phyloP scores from a whole-genome alignment of 2,329 filamentous ascomycete genomes.

The Setomelanomma holmii region DNA sequence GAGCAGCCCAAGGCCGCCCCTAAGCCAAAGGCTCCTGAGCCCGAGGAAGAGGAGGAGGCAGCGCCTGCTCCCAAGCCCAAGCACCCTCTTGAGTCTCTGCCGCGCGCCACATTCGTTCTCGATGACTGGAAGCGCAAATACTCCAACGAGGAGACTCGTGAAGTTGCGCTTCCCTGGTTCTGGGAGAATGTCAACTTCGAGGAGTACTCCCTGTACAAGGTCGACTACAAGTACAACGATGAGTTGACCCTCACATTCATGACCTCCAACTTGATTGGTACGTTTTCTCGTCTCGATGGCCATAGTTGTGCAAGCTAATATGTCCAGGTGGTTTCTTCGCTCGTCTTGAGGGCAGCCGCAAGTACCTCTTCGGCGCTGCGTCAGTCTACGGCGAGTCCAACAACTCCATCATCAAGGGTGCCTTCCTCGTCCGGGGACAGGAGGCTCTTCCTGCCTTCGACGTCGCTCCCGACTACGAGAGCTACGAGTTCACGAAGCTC shows the following conservation, averaged over 20 bases:
- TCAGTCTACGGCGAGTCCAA: conserved; percentile 91
- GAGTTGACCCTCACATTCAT: conserved; percentile 98
- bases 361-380: conserved; percentile 92
- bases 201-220: conserved; percentile 94
- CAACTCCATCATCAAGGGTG: conserved; percentile 89
- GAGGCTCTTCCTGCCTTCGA: conserved; percentile 87
- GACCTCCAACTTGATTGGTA: conserved; percentile 94
- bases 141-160: conserved; percentile 90
- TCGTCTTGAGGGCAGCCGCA: conserved; percentile 96
- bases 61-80: conserved; percentile 83
- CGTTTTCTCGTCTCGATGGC: conserved; percentile 21
- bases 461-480: conserved; percentile 96
- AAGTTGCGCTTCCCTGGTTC: conserved; percentile 92
- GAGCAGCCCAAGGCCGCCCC: conserved; percentile 66
- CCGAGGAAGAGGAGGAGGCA: conserved; percentile 69
- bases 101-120: conserved; percentile 79
- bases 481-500: conserved; percentile 95
- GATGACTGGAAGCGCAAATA: conserved; percentile 99
- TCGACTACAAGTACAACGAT: conserved; percentile 99
- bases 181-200: conserved; percentile 95
- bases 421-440: conserved; percentile 93
- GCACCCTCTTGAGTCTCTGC: conserved; percentile 90
- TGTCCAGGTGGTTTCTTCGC: conserved; percentile 82
- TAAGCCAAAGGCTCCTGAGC: conserved; percentile 62
- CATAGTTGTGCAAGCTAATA: conserved; percentile 17